A percentile compares a stretch with the other conserved stretches of the same genome.
phyloP scores from a whole-genome alignment of 371 early-diverging fungal genomes.

The Lichtheimia hyalospora region DNA sequence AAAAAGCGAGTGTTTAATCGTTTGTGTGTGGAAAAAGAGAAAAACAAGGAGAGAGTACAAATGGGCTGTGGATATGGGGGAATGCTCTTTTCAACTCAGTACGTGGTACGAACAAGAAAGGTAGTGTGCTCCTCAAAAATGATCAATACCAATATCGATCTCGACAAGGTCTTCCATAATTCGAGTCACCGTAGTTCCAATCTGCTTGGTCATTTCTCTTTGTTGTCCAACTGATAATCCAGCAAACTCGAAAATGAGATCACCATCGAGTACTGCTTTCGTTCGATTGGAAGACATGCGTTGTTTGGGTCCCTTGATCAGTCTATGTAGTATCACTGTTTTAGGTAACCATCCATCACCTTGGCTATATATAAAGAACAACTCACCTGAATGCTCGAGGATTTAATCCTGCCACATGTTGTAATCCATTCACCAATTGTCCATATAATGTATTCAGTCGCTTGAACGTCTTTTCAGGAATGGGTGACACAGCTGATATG shows the following conservation, averaged over 20 bases:
- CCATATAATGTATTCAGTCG: constrained; percentile 76
- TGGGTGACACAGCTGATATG: constrained; percentile 72
- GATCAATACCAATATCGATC: constrained; percentile 66
- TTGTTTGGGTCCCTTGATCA: constrained; percentile 58
- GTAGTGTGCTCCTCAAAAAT: constrained; percentile 55
- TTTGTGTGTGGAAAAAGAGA: neutral
- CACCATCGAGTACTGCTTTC: constrained; percentile 83
- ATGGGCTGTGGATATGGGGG: neutral
- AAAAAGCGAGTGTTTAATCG: constrained; percentile 1
- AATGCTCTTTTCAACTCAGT: constrained; percentile 5
- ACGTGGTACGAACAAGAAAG: constrained; percentile 2
- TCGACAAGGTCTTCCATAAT: constrained; percentile 86
- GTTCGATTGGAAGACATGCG: constrained; percentile 66
- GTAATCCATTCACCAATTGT: constrained; percentile 76
- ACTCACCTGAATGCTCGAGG: constrained; percentile 80
- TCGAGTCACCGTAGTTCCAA: constrained; percentile 81
- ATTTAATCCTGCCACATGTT: constrained; percentile 89
- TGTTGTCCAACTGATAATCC: constrained; percentile 72
- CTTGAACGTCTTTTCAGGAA: constrained; percentile 90
- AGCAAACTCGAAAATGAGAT: constrained; percentile 75
- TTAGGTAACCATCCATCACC: too few relatives aligned
- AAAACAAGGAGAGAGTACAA: constrained; percentile 1
- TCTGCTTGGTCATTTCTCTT: constrained; percentile 83
- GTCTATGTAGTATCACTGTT: constrained; percentile 13
- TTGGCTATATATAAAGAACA: constrained; percentile 6